Evolutionary conservation across 805 yeast species (phyloP), one percentile per base, ranked within the genome.

Genomic region (Ogataea paradorogensis): DNA sequence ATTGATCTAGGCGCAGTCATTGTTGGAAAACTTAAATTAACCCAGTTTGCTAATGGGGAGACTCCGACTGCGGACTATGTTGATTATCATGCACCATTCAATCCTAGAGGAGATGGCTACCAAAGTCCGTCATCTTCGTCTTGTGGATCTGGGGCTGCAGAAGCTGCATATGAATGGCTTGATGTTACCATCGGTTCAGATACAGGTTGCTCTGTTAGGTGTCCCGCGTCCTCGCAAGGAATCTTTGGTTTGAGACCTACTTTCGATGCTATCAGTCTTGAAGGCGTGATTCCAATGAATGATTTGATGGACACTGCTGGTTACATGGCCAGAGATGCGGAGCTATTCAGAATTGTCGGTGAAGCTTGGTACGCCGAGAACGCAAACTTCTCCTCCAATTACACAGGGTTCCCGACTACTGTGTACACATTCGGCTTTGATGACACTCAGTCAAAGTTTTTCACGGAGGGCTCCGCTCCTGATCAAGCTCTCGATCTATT

Each of bases 11-110:
- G 46, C 8, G 46, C 46, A 8, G 42, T 42, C 5, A 28, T 42
- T 9, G 46, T 42, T 25, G 46, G 46, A 10, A 42, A 42, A 15
- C 21, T 42, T 18, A 42, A 42, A 30, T 30, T 37, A 11, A 42
- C 46, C 14, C 46, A 42, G 23, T 42, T 42, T 27, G 46, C 46
- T 20, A 42, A 42, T 29, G 42, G 46, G 1, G 46, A 42, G 18
- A 38, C 42, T 11, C 38, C 46, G 2, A 42, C 46, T 13, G 46
- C 46, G 2, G 46, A 42, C 18, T 42, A 42, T 25, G 46, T 42
- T 18, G 46, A 42, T 24, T 42, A 42, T 35, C 46, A 42, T 26
- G 46, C 46, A 5, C 46, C 46, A 2, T 42, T 37, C 40, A 42
- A 42, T 30, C 46, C 46, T 11, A 26, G 46, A 16, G 46, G 46